These are phyloP conservation scores for Tolypocladium album DNA, from an alignment of 2,329 filamentous ascomycete genomes.

Conservation along the genomic window DNA sequence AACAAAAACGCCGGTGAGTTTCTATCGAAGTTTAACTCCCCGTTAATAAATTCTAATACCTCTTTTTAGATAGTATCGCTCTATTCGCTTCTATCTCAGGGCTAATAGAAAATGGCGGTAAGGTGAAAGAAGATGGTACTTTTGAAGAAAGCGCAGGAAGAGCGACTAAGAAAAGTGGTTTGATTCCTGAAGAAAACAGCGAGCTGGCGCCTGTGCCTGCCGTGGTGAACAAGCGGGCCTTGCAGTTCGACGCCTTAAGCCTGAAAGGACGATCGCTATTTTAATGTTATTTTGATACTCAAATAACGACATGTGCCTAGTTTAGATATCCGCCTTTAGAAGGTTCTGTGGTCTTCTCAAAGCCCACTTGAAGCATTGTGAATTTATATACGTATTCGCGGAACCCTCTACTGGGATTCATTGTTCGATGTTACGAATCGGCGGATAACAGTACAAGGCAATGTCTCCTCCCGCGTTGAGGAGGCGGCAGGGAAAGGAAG, in stretches of 20 bases:
- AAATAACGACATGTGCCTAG: too few species aligned
- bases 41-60: background rate
- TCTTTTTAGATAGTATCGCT: background rate
- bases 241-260: too few species aligned
- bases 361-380: background rate
- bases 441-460: constrained; percentile 7
- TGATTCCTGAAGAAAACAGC: too few species aligned
- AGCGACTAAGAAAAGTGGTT: too few species aligned
- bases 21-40: background rate
- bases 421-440: background rate
- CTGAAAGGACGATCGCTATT: too few species aligned
- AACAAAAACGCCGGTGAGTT: background rate
- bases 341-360: too few species aligned
- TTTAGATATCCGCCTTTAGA: too few species aligned
- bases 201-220: too few species aligned
- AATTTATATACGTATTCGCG: background rate
- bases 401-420: background rate
- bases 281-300: too few species aligned
- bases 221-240: too few species aligned
- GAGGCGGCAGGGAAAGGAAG: constrained; percentile 6
- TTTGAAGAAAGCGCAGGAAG: background rate
- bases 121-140: background rate
- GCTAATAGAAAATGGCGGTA: background rate
- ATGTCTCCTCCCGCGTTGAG: constrained; percentile 6
- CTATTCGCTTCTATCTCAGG: background rate